Conservation (phyloP, 1,284 basidiomycete genomes). For the Ganoderma lingzhi region DNA sequence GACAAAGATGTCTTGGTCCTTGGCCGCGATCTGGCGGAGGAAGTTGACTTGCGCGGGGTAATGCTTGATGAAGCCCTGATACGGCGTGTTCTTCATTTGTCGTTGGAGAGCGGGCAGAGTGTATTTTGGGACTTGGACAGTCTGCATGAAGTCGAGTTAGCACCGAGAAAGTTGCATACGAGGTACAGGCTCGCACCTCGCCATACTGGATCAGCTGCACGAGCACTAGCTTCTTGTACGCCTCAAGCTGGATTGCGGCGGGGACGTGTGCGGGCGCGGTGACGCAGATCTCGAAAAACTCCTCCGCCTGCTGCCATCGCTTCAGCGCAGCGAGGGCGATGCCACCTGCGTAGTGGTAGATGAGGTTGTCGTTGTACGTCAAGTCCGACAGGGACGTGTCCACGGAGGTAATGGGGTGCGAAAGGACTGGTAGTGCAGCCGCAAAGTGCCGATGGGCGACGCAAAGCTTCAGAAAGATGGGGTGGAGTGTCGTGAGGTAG, state of each 20-base stretch:
- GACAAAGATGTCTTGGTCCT: conserved; percentile 61
- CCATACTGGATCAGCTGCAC: conserved; percentile 81
- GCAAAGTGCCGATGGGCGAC: conserved; percentile 60
- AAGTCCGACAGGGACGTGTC: conserved; percentile 63
- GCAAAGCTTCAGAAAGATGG: conserved; percentile 56
- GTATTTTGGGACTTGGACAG: conserved; percentile 71
- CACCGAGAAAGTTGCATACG: not conserved
- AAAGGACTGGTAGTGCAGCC: conserved; percentile 64
- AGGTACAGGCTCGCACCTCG: conserved; percentile 51
- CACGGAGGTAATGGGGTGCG: conserved; percentile 64
- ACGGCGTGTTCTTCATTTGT: conserved; percentile 70
- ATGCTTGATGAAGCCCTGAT: conserved; percentile 64
- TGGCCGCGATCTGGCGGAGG: conserved; percentile 55
- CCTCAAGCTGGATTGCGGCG: conserved; percentile 82
- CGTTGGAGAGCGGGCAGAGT: conserved; percentile 61
- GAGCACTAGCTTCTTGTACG: conserved; percentile 82
- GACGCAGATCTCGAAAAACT: conserved; percentile 81
- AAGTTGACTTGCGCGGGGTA: conserved; percentile 62
- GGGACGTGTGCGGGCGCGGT: conserved; percentile 72
- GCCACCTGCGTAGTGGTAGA: conserved; percentile 82
- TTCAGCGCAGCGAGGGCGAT: conserved; percentile 67
- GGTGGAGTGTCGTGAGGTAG: conserved; percentile 75
- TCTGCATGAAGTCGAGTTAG: conserved; percentile 44
- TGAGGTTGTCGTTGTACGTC: conserved; percentile 76
- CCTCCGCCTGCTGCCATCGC: conserved; percentile 70